These are phyloP conservation scores for Croton laevigatus DNA, from an alignment of 441 rosid genomes.

Conservation along the genomic window DNA sequence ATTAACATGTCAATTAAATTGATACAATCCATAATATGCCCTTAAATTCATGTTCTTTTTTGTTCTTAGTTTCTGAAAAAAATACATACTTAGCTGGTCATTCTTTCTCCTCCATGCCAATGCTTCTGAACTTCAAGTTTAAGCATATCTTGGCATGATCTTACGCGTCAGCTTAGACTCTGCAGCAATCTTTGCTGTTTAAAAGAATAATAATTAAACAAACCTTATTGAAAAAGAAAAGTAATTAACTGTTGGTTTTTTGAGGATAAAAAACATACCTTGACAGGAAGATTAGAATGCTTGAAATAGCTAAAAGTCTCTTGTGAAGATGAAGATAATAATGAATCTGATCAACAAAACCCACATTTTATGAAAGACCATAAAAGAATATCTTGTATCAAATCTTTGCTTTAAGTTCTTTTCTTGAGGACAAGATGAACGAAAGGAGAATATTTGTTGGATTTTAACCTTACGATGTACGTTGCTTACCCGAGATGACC, in stretches of 20 bases:
- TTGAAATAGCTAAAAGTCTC: neutral
- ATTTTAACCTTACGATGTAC: conserved; percentile 15
- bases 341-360: neutral
- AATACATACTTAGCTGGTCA: conserved; percentile 22
- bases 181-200: conserved; percentile 40
- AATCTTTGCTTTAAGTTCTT: conserved; percentile 28
- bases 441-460: conserved; percentile 18
- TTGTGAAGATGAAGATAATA: conserved; percentile 10
- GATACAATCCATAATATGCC: conserved; percentile 33
- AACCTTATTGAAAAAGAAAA: no score
- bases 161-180: conserved; percentile 33
- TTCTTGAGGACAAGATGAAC: conserved; percentile 29
- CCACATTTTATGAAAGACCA: conserved; percentile 3
- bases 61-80: no score
- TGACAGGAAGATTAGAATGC: conserved; percentile 5
- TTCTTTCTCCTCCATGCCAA: conserved; percentile 12
- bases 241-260: no score
- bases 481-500: conserved; percentile 20
- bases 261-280: conserved; percentile 21
- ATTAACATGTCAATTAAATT: no score
- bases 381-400: conserved; percentile 25
- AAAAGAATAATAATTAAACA: no score
- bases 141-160: conserved; percentile 37
- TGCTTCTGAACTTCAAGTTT: conserved; percentile 31
- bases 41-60: no score